phyloP scores from a whole-genome alignment of 768 basidiomycete genomes.

The Russula vinacea region DNA sequence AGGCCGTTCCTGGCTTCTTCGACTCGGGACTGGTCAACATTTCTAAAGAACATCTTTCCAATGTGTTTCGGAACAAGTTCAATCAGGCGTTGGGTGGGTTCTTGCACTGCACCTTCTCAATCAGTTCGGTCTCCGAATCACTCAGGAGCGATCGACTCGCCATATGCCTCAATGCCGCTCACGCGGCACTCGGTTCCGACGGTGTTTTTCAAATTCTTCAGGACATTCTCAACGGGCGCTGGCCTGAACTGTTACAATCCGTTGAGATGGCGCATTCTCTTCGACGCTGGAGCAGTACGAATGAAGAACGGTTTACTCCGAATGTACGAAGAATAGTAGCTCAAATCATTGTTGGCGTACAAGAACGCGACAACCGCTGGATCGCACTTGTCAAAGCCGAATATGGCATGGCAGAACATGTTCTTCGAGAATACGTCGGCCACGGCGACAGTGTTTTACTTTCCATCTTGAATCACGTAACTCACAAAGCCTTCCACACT shows the following conservation, averaged over 20 bases:
- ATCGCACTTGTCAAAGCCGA: neutral
- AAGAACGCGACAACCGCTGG: neutral
- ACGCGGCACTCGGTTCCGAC: neutral
- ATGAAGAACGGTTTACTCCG: neutral
- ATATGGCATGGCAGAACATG: neutral
- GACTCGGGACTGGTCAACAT: neutral
- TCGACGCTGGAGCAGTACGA: neutral
- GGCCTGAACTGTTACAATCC: neutral
- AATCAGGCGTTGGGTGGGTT: neutral
- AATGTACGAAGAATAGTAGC: neutral
- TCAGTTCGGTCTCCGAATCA: slow-evolving; percentile 1
- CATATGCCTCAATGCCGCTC: neutral
- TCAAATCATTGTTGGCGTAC: neutral
- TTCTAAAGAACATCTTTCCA: neutral
- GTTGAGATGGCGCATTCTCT: neutral
- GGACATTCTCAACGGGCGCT: neutral
- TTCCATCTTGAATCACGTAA: neutral
- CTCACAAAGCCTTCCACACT: neutral
- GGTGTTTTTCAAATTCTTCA: neutral
- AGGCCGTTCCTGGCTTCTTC: slow-evolving; percentile 6
- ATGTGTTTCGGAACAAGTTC: neutral
- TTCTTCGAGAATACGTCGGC: neutral
- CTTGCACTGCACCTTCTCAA: neutral
- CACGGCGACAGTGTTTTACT: slow-evolving; percentile 7
- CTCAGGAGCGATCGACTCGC: neutral